A percentile compares a stretch with the other conserved stretches of the same genome.
Conservation (phyloP, 2,329 filamentous ascomycete species). For the Nakataea oryzae region DNA sequence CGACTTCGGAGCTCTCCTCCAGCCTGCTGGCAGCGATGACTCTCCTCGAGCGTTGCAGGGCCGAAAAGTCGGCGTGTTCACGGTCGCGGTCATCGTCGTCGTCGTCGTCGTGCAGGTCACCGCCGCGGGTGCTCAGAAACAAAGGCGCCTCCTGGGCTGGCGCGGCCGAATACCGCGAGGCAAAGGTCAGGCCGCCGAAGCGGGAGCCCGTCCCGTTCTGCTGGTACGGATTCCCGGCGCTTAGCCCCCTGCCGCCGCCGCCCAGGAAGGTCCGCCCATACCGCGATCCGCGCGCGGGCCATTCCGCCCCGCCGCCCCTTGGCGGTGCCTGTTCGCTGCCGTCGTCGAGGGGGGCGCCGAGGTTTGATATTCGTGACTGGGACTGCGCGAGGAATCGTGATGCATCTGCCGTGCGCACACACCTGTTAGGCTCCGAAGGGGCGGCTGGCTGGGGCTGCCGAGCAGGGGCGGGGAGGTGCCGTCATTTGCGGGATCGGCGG, state of each 20-base stretch:
- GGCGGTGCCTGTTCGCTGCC: slow-evolving; percentile 22
- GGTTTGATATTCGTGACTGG: slow-evolving; percentile 74
- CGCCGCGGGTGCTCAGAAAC: slow-evolving; percentile 87
- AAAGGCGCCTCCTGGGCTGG: slow-evolving; percentile 67
- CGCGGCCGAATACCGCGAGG: slow-evolving; percentile 60
- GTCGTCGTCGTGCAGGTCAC: slow-evolving; percentile 85
- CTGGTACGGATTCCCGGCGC: slow-evolving; percentile 66
- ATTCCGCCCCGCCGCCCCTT: slow-evolving; percentile 20
- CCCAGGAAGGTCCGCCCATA: slow-evolving; percentile 31
- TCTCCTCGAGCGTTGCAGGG: slow-evolving; percentile 77
- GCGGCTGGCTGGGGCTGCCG: background rate
- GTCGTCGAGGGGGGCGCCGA: slow-evolving; percentile 43
- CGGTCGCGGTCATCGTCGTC: slow-evolving; percentile 84
- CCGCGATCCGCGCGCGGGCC: slow-evolving; percentile 21
- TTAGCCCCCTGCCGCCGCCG: slow-evolving; percentile 24
- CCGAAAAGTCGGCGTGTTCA: slow-evolving; percentile 90
- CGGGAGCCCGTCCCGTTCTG: slow-evolving; percentile 44
- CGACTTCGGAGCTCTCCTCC: slow-evolving; percentile 76
- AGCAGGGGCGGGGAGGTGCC: background rate
- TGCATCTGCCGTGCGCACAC: slow-evolving; percentile 56
- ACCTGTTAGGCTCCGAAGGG: background rate
- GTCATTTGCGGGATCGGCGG: background rate
- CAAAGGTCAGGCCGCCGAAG: slow-evolving; percentile 63
- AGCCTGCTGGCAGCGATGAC: slow-evolving; percentile 78
- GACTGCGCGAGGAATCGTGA: slow-evolving; percentile 95